Evolutionary conservation across 805 yeast genomes (phyloP), one percentile per base, ranked within the genome.

Genomic region (Kazachstania viticola): DNA sequence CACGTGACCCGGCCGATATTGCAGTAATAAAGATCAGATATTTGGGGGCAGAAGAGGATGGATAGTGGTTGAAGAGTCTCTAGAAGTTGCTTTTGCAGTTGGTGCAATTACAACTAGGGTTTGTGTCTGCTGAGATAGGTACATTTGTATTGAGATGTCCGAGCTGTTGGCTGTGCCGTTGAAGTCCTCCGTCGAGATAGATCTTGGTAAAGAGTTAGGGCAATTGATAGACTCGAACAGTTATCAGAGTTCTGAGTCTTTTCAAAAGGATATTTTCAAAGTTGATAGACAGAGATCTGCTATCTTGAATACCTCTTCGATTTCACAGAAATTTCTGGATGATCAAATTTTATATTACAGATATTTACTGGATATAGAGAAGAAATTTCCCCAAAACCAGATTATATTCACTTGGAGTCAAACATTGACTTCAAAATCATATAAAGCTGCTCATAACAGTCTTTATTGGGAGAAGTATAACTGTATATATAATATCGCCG

Each of bases 351-450:
- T 64, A 27, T 82, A 79, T 48, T 69, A 62, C 40, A 39, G 55
- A 4, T 65, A 65, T 27, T 40, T 81, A 9, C 37, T 54, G 1
- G 60, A 60, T 7, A 35, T 80, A 6, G 53, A 54, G 23, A 35
- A 54, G 29, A 81, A 79, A 46, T 78, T 87, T 37, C 84, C 91
- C 0, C 62, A 62, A 18, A 78, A 77, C 39, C 60, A 67, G 14
- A 56, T 72, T 7, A 67, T 64, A 24, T 78, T 83, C 41, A 63
- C 72, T 0, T 88, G 96, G 97, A 71, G 60, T 46, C 76, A 77
- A 15, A 71, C 83, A 1, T 55, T 81, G 4, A 77, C 81, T 0
- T 67, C 69, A 32, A 60, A 74, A 14, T 62, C 68, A 3, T 54
- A 64, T 6, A 69, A 72, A 0, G 70, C 73, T 1, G 57, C 65